A percentile compares a stretch with the other conserved stretches of the same genome.
Evolutionary conservation across 345 rosid genomes (phyloP).

Genomic region (Erucastrum elatum): DNA sequence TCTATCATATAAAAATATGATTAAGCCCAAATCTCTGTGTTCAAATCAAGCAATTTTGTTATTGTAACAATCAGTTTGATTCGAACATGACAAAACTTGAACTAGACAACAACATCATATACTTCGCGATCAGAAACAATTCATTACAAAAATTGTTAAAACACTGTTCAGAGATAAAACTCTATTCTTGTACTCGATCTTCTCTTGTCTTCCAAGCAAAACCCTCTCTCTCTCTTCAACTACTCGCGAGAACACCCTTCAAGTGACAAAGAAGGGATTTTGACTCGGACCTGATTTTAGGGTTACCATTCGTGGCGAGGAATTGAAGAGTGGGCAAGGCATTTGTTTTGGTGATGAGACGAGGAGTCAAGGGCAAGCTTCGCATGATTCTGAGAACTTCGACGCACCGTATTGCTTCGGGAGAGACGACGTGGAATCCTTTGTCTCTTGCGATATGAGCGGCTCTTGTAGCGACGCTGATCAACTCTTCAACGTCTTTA

Average conservation of each 20-base stretch:
- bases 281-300: constrained; percentile 29
- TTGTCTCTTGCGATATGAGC: constrained; percentile 28
- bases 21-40: too few relatives aligned
- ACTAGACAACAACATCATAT: too few relatives aligned
- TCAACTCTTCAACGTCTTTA: not conserved
- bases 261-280: constrained; percentile 15
- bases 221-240: too few relatives aligned
- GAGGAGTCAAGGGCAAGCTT: constrained; percentile 18
- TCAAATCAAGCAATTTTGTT: too few relatives aligned
- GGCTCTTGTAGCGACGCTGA: not conserved
- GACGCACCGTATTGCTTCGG: constrained; percentile 21
- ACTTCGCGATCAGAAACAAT: too few relatives aligned
- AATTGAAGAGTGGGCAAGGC: not conserved
- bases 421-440: constrained; percentile 27
- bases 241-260: not conserved
- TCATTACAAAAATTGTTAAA: too few relatives aligned
- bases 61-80: too few relatives aligned
- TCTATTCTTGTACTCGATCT: not conserved
- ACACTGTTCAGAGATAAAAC: not conserved
- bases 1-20: too few relatives aligned
- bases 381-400: constrained; percentile 9
- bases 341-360: not conserved
- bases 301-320: constrained; percentile 29
- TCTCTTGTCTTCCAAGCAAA: not conserved
- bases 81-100: too few relatives aligned